These are phyloP conservation scores for Yarrowia sp. DNA, from an alignment of 805 yeast species.

Conservation along the genomic window DNA sequence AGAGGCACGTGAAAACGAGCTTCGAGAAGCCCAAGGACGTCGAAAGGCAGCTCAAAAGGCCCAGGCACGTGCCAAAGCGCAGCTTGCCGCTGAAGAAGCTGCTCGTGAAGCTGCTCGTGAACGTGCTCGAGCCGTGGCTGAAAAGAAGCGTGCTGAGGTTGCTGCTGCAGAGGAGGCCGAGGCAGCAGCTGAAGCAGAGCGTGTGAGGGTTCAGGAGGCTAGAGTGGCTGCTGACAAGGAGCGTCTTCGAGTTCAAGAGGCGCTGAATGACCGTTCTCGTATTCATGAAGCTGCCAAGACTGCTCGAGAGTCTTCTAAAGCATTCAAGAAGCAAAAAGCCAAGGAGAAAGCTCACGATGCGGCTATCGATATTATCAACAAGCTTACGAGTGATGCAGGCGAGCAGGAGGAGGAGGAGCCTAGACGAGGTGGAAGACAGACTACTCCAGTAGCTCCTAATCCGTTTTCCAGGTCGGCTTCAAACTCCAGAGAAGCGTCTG, in stretches of 20 bases:
- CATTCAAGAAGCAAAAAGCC: not conserved
- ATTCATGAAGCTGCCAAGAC: not conserved
- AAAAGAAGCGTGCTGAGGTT: not conserved
- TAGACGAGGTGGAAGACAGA: not conserved
- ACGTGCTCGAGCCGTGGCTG: not conserved
- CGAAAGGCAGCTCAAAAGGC: conserved; percentile 1
- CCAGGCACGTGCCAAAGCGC: not conserved
- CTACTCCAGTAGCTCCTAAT: not conserved
- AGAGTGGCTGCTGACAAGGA: not conserved
- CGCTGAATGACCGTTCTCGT: not conserved
- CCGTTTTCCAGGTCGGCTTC: not conserved
- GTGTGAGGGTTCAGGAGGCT: not conserved
- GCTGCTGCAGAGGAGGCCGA: not conserved
- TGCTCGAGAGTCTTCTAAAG: not conserved
- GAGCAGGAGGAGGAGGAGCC: not conserved
- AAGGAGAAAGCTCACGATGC: not conserved
- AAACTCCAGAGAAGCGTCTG: too few species aligned
- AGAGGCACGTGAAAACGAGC: not conserved
- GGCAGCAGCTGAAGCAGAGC: not conserved
- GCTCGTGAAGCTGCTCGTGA: not conserved
- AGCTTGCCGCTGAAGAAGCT: not conserved
- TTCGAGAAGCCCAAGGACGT: not conserved
- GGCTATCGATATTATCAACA: not conserved
- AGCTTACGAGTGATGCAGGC: not conserved
- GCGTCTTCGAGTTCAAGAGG: not conserved